Percentiles rank a stretch among this genome's conserved stretches.
Evolutionary conservation across 441 rosid genomes (phyloP).

Genomic region (Mallotus japonicus): DNA sequence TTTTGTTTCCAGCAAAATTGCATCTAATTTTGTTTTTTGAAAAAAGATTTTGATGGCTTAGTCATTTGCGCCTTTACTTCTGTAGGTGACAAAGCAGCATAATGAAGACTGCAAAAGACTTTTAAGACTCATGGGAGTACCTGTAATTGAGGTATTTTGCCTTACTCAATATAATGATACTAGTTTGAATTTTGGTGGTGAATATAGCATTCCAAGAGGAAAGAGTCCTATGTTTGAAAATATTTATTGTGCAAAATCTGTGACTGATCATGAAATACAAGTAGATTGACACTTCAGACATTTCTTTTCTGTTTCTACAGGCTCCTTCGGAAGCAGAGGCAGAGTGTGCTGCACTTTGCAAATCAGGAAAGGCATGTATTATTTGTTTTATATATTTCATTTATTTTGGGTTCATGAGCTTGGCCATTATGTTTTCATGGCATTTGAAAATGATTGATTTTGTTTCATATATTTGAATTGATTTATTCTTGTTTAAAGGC

Average conservation of each 20-base stretch:
- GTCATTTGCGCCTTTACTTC: constrained; percentile 24
- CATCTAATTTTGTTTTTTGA: background rate
- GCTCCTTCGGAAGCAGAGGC: constrained; percentile 98
- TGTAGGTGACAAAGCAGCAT: constrained; percentile 88
- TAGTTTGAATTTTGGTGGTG: background rate
- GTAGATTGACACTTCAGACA: constrained; percentile 17
- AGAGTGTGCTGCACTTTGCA: constrained; percentile 93
- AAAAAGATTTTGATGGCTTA: background rate
- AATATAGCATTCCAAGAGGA: background rate
- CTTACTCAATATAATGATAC: background rate
- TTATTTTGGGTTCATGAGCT: constrained; percentile 1
- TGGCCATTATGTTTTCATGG: background rate
- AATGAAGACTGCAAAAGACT: constrained; percentile 93
- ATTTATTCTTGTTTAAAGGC: background rate
- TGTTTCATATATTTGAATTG: background rate
- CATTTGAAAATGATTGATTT: constrained; percentile 5
- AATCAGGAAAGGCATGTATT: constrained; percentile 66
- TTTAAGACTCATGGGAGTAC: constrained; percentile 91
- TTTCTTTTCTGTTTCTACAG: constrained; percentile 37
- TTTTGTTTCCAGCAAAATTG: constrained; percentile 4
- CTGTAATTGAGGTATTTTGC: constrained; percentile 72
- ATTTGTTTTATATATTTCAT: constrained; percentile 6
- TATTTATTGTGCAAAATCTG: background rate
- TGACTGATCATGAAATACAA: constrained; percentile 3
- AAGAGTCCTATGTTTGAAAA: background rate